A percentile compares a stretch with the other conserved stretches of the same genome.
Conservation (phyloP, 2,329 filamentous ascomycete species). For the Zasmidium citrigriseum region DNA sequence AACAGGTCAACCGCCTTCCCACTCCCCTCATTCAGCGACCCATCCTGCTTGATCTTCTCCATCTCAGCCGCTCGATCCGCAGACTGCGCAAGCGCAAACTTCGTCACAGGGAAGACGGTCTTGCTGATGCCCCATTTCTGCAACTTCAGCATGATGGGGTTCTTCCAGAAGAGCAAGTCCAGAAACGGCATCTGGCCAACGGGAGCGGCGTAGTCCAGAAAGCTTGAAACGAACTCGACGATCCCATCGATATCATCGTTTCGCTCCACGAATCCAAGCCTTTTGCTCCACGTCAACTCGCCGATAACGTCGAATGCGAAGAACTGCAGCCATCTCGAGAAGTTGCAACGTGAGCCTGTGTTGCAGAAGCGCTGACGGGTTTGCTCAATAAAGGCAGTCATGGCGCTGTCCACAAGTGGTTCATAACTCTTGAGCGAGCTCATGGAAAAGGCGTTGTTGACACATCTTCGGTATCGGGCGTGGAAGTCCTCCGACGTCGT, state of each 20-base stretch:
- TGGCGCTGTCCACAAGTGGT: constrained; percentile 75
- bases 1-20: constrained; percentile 60
- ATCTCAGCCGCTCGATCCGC: constrained; percentile 62
- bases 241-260: constrained; percentile 77
- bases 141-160: constrained; percentile 69
- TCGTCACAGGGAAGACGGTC: constrained; percentile 69
- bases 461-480: constrained; percentile 70
- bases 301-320: constrained; percentile 83
- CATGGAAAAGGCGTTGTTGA: constrained; percentile 79
- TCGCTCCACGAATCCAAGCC: constrained; percentile 73
- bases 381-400: constrained; percentile 65
- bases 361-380: constrained; percentile 46
- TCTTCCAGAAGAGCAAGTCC: constrained; percentile 71
- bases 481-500: constrained; percentile 76
- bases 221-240: constrained; percentile 61
- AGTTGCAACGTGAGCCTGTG: constrained; percentile 57
- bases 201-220: constrained; percentile 72
- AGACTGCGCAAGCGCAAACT: constrained; percentile 70
- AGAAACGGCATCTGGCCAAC: constrained; percentile 74
- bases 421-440: constrained; percentile 75
- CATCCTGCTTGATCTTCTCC: constrained; percentile 48
- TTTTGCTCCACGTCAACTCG: constrained; percentile 73
- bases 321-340: constrained; percentile 73
- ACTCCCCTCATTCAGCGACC: constrained; percentile 35
- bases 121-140: constrained; percentile 68